phyloP scores from a whole-genome alignment of 768 basidiomycete species.

The Lactarius akahatsu region DNA sequence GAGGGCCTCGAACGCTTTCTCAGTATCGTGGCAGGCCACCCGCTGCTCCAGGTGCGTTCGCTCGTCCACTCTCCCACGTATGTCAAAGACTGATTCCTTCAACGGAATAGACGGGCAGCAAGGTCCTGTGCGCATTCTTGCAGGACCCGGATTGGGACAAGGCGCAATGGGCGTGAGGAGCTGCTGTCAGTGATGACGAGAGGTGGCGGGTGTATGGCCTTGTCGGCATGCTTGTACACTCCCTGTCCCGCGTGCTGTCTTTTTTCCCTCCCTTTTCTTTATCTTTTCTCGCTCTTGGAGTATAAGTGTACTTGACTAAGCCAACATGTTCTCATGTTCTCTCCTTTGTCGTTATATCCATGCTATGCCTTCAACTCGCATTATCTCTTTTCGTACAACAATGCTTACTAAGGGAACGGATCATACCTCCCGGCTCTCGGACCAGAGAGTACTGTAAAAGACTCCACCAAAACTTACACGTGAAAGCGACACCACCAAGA shows the following conservation, averaged over 20 bases:
- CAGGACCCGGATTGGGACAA: slow-evolving; percentile 94
- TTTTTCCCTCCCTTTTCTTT: background rate
- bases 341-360: background rate
- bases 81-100: too few species aligned
- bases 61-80: background rate
- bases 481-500: too few species aligned
- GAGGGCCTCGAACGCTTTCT: slow-evolving; percentile 95
- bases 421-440: too few species aligned
- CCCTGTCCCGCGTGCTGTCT: slow-evolving; percentile 2
- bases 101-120: slow-evolving; percentile 77
- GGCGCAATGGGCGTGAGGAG: slow-evolving; percentile 66
- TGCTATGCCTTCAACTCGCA: background rate
- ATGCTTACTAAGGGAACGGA: background rate
- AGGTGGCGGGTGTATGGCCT: slow-evolving; percentile 1
- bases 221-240: slow-evolving; percentile 15
- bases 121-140: slow-evolving; percentile 92
- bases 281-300: slow-evolving; percentile 9
- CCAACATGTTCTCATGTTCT: background rate
- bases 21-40: slow-evolving; percentile 96
- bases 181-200: background rate
- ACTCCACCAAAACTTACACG: too few species aligned
- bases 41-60: slow-evolving; percentile 79
- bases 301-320: slow-evolving; percentile 10
- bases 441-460: too few species aligned
- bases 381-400: background rate